Base-by-base conservation (phyloP, 305 asterid species). In the Fraxinus sp. region DNA sequence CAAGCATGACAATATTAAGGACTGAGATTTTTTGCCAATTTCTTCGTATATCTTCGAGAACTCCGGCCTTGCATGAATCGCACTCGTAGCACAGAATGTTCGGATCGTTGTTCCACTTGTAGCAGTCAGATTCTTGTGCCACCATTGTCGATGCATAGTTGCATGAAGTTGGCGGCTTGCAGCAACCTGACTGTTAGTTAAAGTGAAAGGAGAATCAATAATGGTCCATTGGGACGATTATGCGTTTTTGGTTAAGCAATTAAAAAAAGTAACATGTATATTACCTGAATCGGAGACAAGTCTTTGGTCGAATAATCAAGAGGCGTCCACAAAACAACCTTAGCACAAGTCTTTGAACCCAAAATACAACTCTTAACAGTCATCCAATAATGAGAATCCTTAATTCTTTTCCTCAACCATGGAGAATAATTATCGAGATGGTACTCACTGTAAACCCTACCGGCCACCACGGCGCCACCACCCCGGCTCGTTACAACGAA, bases 81-180 rank as follows among this genome's bases (percentile, higher is more conserved):
- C 99, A 96, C 78, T 89, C 92, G 90, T 96, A 96, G 92, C 99
- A 96, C n/a, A 96, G 82, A 73, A 91, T 74, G 80, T 88, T 68
- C 28, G 92, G 91, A 74, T 89, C 95, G 77, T 96, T 96, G 90
- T 92, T 96, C 99, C 99, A 96, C 11, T 81, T 66, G 86, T 91
- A 91, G 91, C 98, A 96, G 84, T 96, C 99, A 2, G 90, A 79
- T 7, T 94, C 98, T 82, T 94, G 98, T 3, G 88, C 80, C 81
- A 82, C 59, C 79, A 81, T 64, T 35, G 97, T 79, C 32, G 85
- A 86, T 10, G 85, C 94, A 84, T 96, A 96, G 84, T 89, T 90
- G 94, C 99, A 94, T 20, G 95, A 52, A 0, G 98, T 96, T 6
- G 99, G 99, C 4, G 99, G 99, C 88, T 96, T 96, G 90, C 99